Evolutionary conservation across 2,329 filamentous ascomycete species (phyloP).

Genomic region (Erysiphe pulchra): DNA sequence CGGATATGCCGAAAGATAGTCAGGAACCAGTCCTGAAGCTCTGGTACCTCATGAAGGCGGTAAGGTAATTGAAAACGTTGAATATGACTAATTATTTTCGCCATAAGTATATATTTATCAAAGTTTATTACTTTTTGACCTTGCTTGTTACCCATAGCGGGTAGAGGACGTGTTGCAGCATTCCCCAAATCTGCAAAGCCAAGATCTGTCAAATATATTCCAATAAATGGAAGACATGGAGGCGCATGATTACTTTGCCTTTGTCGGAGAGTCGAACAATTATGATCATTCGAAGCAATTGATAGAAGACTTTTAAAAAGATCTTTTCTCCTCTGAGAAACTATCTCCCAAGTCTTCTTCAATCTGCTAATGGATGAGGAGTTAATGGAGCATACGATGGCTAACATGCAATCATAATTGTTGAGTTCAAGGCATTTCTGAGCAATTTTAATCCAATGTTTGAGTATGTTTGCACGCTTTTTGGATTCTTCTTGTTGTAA

Average conservation of each 20-base stretch:
- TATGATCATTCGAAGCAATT: conserved; percentile 75
- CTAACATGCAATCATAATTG: conserved; percentile 94
- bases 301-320: conserved; percentile 53
- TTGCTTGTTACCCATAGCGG: conserved; percentile 26
- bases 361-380: conserved; percentile 74
- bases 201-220: conserved; percentile 86
- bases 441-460: conserved; percentile 95
- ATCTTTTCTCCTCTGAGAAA: conserved; percentile 62
- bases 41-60: conserved; percentile 52
- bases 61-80: conserved; percentile 94
- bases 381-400: conserved; percentile 83
- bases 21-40: conserved; percentile 84
- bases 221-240: conserved; percentile 83
- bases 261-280: conserved; percentile 67
- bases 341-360: conserved; percentile 72
- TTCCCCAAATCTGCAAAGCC: conserved; percentile 94
- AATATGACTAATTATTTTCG: conserved; percentile 83
- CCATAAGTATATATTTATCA: conserved; percentile 85
- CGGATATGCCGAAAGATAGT: conserved; percentile 50
- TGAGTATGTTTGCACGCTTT: conserved; percentile 71
- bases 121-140: conserved; percentile 78
- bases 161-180: conserved; percentile 55
- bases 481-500: conserved; percentile 73
- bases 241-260: conserved; percentile 67
- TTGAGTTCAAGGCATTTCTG: conserved; percentile 66